Evolutionary conservation across 2,329 filamentous ascomycete species (phyloP).

Genomic region (Penicillium sumatraense): DNA sequence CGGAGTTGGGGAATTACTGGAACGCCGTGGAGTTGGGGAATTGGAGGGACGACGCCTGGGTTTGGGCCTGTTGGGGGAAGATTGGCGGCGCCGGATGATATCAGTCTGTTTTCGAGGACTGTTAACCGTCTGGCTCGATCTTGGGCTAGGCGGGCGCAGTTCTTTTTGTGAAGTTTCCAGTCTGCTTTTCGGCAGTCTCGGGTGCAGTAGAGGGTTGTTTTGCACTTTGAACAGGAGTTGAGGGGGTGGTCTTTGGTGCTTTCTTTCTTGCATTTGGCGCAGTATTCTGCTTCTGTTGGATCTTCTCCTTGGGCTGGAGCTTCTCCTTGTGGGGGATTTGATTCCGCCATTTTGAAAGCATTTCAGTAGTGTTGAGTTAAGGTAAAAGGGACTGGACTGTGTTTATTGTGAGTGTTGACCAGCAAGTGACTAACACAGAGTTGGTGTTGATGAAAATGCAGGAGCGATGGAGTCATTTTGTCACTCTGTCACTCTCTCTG

Average conservation of each 20-base stretch:
- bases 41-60: background rate
- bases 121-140: background rate
- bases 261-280: background rate
- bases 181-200: constrained; percentile 56
- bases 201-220: constrained; percentile 52
- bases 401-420: background rate
- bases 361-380: background rate
- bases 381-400: background rate
- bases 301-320: too few species aligned
- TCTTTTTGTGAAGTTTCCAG: constrained; percentile 56
- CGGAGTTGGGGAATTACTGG: too few species aligned
- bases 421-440: too few species aligned
- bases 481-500: too few species aligned
- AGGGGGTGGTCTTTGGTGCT: background rate
- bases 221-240: constrained; percentile 1
- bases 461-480: background rate
- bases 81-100: background rate
- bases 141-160: constrained; percentile 39
- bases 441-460: background rate
- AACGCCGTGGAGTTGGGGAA: background rate
- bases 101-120: background rate
- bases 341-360: background rate
- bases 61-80: background rate
- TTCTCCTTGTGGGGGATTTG: background rate
- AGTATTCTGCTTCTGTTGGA: too few species aligned